A percentile compares a stretch with the other conserved stretches of the same genome.
Evolutionary conservation across 2,329 filamentous ascomycete species (phyloP).

Genomic region (Fusarium sacchari): DNA sequence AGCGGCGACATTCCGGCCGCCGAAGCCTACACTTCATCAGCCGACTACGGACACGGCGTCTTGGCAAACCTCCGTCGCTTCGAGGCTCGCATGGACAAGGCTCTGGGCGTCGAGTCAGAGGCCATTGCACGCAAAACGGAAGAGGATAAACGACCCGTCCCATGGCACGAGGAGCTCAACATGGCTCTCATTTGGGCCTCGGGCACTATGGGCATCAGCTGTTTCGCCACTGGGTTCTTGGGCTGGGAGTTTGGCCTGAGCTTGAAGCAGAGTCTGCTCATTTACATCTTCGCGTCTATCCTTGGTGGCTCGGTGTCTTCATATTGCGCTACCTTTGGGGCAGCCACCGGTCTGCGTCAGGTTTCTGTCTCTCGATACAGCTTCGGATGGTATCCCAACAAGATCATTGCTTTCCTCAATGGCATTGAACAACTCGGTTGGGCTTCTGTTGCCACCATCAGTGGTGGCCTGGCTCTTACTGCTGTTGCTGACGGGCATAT

Average conservation of each 20-base stretch:
- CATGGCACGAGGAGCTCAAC: constrained; percentile 10
- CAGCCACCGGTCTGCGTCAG: background rate
- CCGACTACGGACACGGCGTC: background rate
- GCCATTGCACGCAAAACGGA: constrained; percentile 4
- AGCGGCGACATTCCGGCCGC: background rate
- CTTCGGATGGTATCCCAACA: constrained; percentile 12
- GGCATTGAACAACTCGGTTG: constrained; percentile 6
- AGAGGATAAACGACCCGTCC: background rate
- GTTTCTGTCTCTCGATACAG: constrained; percentile 3
- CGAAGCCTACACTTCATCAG: background rate
- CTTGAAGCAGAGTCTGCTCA: constrained; percentile 10
- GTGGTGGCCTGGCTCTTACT: background rate
- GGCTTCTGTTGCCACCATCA: constrained; percentile 12
- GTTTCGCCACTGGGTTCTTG: constrained; percentile 7
- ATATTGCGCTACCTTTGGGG: constrained; percentile 9
- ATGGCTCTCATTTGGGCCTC: constrained; percentile 12
- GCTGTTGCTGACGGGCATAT: background rate
- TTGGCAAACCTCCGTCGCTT: constrained; percentile 6
- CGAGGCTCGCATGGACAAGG: constrained; percentile 5
- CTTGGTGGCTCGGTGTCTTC: constrained; percentile 2
- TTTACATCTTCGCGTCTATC: background rate
- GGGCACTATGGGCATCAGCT: constrained; percentile 5
- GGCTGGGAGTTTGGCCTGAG: constrained; percentile 9
- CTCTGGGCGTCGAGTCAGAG: constrained; percentile 3
- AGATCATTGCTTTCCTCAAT: constrained; percentile 6